Conservation (phyloP, 768 basidiomycete genomes). For the Porpolomopsis calyptriformis region DNA sequence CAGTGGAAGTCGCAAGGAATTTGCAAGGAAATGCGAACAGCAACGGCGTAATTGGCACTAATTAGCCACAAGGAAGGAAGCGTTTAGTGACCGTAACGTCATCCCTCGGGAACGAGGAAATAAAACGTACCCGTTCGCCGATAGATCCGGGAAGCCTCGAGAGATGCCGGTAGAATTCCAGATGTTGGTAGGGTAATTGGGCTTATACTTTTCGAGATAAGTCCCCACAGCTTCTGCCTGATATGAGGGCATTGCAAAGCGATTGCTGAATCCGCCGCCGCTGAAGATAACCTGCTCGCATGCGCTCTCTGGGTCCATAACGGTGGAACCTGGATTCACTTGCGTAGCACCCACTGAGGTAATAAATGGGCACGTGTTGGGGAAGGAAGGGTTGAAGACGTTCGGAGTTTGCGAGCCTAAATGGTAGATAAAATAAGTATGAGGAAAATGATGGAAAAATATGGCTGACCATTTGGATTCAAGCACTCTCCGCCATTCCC, state of each 20-base stretch:
- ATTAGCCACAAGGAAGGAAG: background rate
- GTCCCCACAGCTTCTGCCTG: constrained; percentile 23
- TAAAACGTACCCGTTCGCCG: constrained; percentile 29
- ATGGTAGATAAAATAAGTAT: too few species aligned
- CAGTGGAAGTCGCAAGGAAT: too few species aligned
- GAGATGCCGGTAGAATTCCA: constrained; percentile 29
- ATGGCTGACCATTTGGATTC: constrained; percentile 34
- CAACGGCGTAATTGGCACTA: constrained; percentile 35
- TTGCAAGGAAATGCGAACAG: constrained; percentile 16
- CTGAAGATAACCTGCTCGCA: constrained; percentile 28
- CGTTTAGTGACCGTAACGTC: too few species aligned
- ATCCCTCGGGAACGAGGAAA: too few species aligned
- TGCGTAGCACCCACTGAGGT: constrained; percentile 37
- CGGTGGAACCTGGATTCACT: constrained; percentile 20
- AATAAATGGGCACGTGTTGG: constrained; percentile 22
- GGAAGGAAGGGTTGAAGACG: constrained; percentile 28
- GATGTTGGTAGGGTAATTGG: constrained; percentile 11
- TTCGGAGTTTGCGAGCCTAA: constrained; percentile 20
- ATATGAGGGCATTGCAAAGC: constrained; percentile 32
- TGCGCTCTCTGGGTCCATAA: constrained; percentile 25
- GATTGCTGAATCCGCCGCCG: constrained; percentile 29
- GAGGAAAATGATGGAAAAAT: background rate
- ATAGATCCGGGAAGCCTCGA: constrained; percentile 39
- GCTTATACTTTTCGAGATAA: constrained; percentile 8
- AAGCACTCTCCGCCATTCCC: constrained; percentile 26